Evolutionary conservation across 75 land plant species (phyloP).

Genomic region (Sequoia sempervirens): DNA sequence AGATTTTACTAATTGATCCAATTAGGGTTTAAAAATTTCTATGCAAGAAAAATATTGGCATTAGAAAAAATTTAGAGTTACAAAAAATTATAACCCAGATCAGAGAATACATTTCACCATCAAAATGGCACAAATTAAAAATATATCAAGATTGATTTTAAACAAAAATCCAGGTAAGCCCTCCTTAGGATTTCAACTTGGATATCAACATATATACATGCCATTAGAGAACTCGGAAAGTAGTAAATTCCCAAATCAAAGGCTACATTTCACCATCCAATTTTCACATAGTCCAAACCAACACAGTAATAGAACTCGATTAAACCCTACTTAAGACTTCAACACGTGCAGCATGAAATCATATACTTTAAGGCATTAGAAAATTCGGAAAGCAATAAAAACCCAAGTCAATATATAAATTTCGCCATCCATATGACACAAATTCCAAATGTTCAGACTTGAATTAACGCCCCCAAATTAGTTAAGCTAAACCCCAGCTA

Average conservation of each 20-base stretch:
- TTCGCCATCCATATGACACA: too few relatives aligned
- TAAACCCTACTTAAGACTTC: background rate
- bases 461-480: background rate
- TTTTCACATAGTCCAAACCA: background rate
- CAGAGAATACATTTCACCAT: too few relatives aligned
- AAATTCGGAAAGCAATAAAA: too few relatives aligned
- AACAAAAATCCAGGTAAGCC: background rate
- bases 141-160: too few relatives aligned
- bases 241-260: background rate
- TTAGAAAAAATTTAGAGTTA: too few relatives aligned
- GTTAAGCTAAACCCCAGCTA: background rate
- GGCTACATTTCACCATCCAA: background rate
- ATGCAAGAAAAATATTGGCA: too few relatives aligned
- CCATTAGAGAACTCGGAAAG: too few relatives aligned
- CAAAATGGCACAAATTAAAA: too few relatives aligned
- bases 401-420: background rate
- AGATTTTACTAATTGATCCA: too few relatives aligned
- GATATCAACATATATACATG: background rate
- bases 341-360: background rate
- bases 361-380: too few relatives aligned
- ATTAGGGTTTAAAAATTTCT: too few relatives aligned
- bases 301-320: background rate
- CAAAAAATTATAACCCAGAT: too few relatives aligned
- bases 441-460: background rate
- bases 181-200: background rate